Evolutionary conservation across 2,329 filamentous ascomycete genomes (phyloP).

Genomic region (Fusarium albidum): DNA sequence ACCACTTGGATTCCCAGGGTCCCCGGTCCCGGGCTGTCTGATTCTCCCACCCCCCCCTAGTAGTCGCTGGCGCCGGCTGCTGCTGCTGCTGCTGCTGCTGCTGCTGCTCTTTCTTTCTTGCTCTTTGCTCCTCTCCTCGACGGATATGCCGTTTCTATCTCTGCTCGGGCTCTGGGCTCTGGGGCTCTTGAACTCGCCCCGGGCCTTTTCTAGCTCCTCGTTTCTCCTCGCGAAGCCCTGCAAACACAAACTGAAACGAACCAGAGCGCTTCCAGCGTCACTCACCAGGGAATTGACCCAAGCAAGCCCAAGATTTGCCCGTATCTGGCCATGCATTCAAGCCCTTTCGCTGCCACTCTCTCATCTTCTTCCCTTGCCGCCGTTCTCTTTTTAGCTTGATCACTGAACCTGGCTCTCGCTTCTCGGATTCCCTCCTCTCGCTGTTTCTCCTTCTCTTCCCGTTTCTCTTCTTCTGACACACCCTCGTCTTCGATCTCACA

Average conservation of each 20-base stretch:
- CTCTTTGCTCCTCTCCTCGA: constrained; percentile 1
- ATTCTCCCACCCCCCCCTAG: constrained; percentile 22
- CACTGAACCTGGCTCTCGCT: constrained; percentile 30
- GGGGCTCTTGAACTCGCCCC: constrained; percentile 17
- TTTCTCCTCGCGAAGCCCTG: constrained; percentile 2
- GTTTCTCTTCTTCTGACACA: constrained; percentile 25
- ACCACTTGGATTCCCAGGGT: constrained; percentile 27
- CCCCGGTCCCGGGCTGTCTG: constrained; percentile 25
- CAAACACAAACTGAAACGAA: constrained; percentile 27
- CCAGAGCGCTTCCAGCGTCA: constrained; percentile 29
- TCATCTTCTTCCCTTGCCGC: constrained; percentile 35
- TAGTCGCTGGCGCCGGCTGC: constrained; percentile 10
- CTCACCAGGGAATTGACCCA: constrained; percentile 4
- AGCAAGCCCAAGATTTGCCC: neutral
- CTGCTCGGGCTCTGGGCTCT: constrained; percentile 17
- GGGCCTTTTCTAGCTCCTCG: neutral
- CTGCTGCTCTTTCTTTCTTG: constrained; percentile 10
- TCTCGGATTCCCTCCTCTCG: constrained; percentile 11
- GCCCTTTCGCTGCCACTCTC: constrained; percentile 23
- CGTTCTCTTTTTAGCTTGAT: constrained; percentile 32
- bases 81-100: no score
- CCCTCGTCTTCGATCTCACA: constrained; percentile 36
- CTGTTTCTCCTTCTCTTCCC: constrained; percentile 1
- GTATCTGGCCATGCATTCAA: constrained; percentile 29
- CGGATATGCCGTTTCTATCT: constrained; percentile 30